These are phyloP conservation scores for Oemleria cerasiformis DNA, from an alignment of 306 rosid species.

Conservation along the genomic window DNA sequence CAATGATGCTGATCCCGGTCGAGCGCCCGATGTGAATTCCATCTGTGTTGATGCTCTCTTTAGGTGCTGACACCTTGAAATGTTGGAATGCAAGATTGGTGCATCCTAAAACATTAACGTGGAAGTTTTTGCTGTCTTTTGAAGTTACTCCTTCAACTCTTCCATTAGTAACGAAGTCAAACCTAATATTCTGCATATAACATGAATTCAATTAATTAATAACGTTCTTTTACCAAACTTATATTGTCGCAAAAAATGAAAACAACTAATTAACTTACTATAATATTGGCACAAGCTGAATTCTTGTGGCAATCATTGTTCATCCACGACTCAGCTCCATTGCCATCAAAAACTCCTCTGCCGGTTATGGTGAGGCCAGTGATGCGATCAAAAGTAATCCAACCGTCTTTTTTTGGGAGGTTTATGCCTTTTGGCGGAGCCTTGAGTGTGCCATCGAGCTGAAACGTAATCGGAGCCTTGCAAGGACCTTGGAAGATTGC, in stretches of 20 bases:
- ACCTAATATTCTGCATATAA: conserved; percentile 1
- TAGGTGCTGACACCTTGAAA: conserved; percentile 16
- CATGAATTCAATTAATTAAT: too few relatives aligned
- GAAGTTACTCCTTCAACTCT: conserved; percentile 12
- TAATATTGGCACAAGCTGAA: not conserved
- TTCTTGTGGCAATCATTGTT: conserved; percentile 21
- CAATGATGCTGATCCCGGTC: conserved; percentile 4
- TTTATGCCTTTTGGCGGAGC: not conserved
- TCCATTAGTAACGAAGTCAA: conserved; percentile 16
- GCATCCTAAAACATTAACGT: conserved; percentile 4
- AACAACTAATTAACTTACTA: too few relatives aligned
- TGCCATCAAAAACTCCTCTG: conserved; percentile 10
- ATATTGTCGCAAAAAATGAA: too few relatives aligned
- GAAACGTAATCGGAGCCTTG: conserved; percentile 11
- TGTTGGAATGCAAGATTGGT: conserved; percentile 5
- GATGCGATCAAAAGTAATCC: conserved; percentile 7
- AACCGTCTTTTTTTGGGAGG: not conserved
- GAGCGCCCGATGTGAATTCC: conserved; percentile 24
- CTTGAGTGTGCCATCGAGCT: not conserved
- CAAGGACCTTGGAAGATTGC: conserved; percentile 16
- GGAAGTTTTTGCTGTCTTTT: conserved; percentile 20
- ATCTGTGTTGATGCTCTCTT: conserved; percentile 18
- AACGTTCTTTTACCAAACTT: too few relatives aligned
- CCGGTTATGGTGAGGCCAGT: not conserved
- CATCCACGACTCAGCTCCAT: conserved; percentile 28